Evolutionary conservation across 1,139 yeast species (phyloP), one percentile per base, ranked within the genome.

Genomic region (Pichia sp.): DNA sequence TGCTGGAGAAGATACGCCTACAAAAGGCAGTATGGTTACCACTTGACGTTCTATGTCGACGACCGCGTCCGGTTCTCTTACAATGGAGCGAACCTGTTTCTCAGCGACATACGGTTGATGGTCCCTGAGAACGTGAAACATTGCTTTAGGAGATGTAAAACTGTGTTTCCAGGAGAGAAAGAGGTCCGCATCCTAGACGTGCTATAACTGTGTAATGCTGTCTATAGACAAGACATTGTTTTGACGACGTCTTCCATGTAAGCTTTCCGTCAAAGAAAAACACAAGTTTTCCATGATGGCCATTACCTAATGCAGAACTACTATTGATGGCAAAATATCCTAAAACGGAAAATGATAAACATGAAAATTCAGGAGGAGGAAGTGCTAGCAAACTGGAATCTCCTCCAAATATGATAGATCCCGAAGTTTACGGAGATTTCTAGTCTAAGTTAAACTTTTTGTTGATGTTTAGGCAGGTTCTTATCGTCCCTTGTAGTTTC

Each of bases 301-400:
- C 26, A 26, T 23, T 36, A 31, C 30, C 49, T n/a, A 19, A 40
- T 45, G 32, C n/a, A 29, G 52, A 13, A 26, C 32, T 31, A 42
- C 5, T 30, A 7, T 29, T 23, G 40, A 32, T 15, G 8, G n/a
- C 10, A 46, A 36, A 46, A 47, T 51, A 49, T 8, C 61, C 49
- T 11, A 16, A 44, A 53, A 49, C 7, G 57, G 60, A 15, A 54
- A 51, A 31, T 47, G 10, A 52, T 54, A 54, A 57, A 57, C 53
- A 57, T 11, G 49, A n/a, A 8, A 23, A 43, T 13, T n/a, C 16
- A 6, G 15, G 15, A 29, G 16, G 45, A 41, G 13, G 26, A 23
- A 23, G 26, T 23, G 26, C 26, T 23, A 23, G 26, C 26, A 23
- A 23, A 23, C 26, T 23, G 26, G 26, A 23, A 23, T 23, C 26